Conservation (phyloP, 2,329 filamentous ascomycete species). For the Cordyceps farinosa region DNA sequence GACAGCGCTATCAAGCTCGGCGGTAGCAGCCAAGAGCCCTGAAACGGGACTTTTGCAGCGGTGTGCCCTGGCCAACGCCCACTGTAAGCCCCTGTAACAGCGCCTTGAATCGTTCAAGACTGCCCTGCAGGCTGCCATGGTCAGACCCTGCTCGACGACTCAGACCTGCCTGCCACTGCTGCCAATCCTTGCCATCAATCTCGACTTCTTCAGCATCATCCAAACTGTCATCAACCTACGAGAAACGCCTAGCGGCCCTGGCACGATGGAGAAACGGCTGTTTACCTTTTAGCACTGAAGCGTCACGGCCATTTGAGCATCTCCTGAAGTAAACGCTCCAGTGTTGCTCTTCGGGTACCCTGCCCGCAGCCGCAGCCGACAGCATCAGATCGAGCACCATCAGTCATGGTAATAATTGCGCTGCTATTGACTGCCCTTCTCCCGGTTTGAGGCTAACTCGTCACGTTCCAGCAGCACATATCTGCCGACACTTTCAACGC, state of each 20-base stretch:
- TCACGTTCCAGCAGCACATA: neutral
- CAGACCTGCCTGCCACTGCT: no score
- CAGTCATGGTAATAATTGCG: neutral
- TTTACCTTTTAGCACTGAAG: neutral
- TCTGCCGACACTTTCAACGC: neutral
- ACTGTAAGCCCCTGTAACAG: neutral
- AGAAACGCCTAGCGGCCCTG: neutral
- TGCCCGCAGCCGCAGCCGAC: neutral
- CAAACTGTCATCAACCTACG: neutral
- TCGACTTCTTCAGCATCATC: neutral
- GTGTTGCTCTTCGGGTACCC: neutral
- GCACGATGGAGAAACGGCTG: neutral
- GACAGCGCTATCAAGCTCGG: neutral
- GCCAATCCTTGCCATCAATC: neutral
- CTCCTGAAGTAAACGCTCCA: neutral
- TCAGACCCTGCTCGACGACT: no score
- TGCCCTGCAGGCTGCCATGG: neutral
- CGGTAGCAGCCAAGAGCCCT: neutral
- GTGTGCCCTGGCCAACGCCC: neutral
- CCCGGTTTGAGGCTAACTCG: neutral
- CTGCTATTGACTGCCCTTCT: neutral
- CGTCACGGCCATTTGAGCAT: no score
- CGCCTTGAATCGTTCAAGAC: neutral
- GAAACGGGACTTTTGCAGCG: neutral
- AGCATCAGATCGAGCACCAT: conserved; percentile 4